These are phyloP conservation scores for Blastobotrys serpentis DNA, from an alignment of 1,139 yeast species.

Conservation along the genomic window DNA sequence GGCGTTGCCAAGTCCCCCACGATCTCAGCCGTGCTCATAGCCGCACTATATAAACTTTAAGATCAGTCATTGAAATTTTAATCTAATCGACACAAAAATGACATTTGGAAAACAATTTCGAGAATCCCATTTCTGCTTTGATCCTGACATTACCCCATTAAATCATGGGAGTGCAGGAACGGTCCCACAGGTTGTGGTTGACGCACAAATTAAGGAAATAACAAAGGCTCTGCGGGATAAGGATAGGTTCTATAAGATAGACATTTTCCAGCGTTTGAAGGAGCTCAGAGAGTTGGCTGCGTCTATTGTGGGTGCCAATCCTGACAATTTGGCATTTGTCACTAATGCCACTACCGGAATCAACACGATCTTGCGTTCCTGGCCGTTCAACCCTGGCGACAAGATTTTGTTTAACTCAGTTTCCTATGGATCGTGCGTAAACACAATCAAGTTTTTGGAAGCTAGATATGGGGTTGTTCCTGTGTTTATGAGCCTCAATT, in stretches of 20 bases:
- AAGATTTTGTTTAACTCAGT: conserved; percentile 51
- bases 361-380: conserved; percentile 57
- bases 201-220: conserved; percentile 20
- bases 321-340: conserved; percentile 48
- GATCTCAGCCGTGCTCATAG: no score
- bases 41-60: no score
- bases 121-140: conserved; percentile 45
- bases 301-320: conserved; percentile 45
- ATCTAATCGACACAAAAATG: no score
- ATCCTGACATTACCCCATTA: conserved; percentile 23
- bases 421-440: conserved; percentile 58
- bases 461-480: conserved; percentile 46
- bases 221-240: conserved; percentile 41
- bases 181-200: conserved; percentile 26
- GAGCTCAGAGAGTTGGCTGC: conserved; percentile 41
- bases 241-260: conserved; percentile 42
- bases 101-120: conserved; percentile 56
- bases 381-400: conserved; percentile 55
- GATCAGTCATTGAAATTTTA: no score
- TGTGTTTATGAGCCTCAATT: conserved; percentile 46
- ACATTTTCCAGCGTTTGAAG: conserved; percentile 34
- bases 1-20: no score
- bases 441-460: conserved; percentile 51
- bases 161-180: conserved; percentile 33
- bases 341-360: conserved; percentile 63